Percentiles rank a stretch among this genome's conserved stretches.
Evolutionary conservation across 495 filamentous ascomycete genomes (phyloP).

Genomic region (Penicillium malachiteum): DNA sequence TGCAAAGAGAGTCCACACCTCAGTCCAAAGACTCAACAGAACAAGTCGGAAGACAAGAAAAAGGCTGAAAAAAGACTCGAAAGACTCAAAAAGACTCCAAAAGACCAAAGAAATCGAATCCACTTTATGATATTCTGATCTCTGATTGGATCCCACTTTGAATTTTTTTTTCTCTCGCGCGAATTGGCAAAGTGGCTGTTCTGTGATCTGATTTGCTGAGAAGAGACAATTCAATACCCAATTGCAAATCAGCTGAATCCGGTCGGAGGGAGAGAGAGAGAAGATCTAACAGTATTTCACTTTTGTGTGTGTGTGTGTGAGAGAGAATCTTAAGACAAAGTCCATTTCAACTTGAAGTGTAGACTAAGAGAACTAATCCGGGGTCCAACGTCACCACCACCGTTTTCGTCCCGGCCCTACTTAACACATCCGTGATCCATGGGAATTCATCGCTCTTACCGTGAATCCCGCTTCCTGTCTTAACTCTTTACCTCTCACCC

Average conservation of each 20-base stretch:
- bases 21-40: too few species aligned
- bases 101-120: not conserved
- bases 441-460: constrained; percentile 11
- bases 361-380: not conserved
- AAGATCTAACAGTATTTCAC: not conserved
- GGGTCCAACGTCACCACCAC: constrained; percentile 4
- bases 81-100: not conserved
- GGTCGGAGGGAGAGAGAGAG: constrained; percentile 2
- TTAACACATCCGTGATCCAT: constrained; percentile 10
- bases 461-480: constrained; percentile 15
- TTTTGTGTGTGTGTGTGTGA: not conserved
- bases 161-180: constrained; percentile 1
- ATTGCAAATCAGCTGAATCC: constrained; percentile 15
- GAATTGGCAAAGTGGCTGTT: not conserved
- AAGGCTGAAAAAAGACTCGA: not conserved
- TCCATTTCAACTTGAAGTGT: not conserved
- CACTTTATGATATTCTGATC: not conserved
- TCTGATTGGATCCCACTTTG: not conserved
- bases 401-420: constrained; percentile 2
- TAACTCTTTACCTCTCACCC: not conserved
- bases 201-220: constrained; percentile 21
- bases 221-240: constrained; percentile 16
- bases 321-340: not conserved
- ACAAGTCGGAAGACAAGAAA: not conserved
- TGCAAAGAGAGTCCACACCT: not conserved